Evolutionary conservation across 306 rosid species (phyloP).

Genomic region (Sicyos baderoa): DNA sequence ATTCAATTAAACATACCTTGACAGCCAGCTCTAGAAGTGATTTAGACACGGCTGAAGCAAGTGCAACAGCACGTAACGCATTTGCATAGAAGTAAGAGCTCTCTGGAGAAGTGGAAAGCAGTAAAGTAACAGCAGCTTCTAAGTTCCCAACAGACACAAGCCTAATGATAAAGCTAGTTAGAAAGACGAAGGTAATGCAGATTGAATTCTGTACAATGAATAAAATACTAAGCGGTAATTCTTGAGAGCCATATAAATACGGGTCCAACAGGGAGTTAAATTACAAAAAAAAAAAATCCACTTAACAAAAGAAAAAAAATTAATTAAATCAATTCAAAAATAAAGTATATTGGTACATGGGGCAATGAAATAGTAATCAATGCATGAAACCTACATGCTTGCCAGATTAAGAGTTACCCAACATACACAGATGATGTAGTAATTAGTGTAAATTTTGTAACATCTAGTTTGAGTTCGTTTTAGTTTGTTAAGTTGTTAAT

Average conservation of each 20-base stretch:
- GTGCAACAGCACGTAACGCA: conserved; percentile 94
- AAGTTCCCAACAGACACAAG: conserved; percentile 84
- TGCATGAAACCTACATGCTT: too few relatives aligned
- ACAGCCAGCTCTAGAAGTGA: conserved; percentile 96
- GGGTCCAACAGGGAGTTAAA: too few relatives aligned
- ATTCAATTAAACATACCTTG: conserved; percentile 49
- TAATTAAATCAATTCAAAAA: too few relatives aligned
- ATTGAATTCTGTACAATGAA: background rate
- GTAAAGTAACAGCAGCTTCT: conserved; percentile 84
- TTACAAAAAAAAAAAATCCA: too few relatives aligned
- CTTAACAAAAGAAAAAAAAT: too few relatives aligned
- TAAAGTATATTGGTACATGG: too few relatives aligned
- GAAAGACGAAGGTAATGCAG: conserved; percentile 15
- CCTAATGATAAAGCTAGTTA: conserved; percentile 32
- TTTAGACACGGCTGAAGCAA: conserved; percentile 85
- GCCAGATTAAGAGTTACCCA: background rate
- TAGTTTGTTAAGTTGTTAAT: too few relatives aligned
- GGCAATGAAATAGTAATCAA: too few relatives aligned
- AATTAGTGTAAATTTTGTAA: background rate
- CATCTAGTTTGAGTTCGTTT: background rate
- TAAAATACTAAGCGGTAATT: too few relatives aligned
- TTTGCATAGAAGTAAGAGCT: conserved; percentile 83
- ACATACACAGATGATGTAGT: background rate
- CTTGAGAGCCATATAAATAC: too few relatives aligned
- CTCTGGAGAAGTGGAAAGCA: conserved; percentile 97